Percentiles rank a stretch among this genome's conserved stretches.
Conservation (phyloP, 495 filamentous ascomycete genomes). For the Penicillium nucicola region DNA sequence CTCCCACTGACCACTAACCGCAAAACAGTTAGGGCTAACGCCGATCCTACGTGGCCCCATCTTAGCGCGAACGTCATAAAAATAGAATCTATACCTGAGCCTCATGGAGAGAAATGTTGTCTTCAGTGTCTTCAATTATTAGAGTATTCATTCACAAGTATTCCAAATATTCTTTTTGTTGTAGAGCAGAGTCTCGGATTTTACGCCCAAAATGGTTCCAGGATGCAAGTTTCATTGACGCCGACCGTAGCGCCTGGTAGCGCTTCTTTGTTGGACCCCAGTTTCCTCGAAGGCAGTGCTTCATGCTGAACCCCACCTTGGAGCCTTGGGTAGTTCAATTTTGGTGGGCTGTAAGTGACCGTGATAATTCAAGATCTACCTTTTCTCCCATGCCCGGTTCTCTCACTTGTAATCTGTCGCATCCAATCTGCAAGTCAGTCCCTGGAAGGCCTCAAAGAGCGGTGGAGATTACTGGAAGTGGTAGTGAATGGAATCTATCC, state of each 20-base stretch:
- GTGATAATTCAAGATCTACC: not conserved
- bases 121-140: not conserved
- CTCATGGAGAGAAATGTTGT: not conserved
- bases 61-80: slow-evolving; percentile 3
- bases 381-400: not conserved
- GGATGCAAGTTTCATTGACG: not conserved
- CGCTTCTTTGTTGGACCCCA: not conserved
- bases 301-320: not conserved
- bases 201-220: not conserved
- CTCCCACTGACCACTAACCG: slow-evolving; percentile 1
- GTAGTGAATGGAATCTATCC: not conserved
- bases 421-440: not conserved
- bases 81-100: not conserved
- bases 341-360: not conserved
- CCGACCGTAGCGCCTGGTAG: not conserved
- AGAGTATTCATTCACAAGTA: not conserved
- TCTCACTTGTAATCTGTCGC: not conserved
- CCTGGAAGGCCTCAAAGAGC: not conserved
- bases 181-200: not conserved
- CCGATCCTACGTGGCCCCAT: slow-evolving; percentile 10
- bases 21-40: slow-evolving; percentile 10
- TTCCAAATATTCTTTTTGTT: not conserved
- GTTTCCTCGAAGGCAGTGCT: slow-evolving; percentile 6
- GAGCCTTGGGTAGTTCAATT: not conserved
- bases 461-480: not conserved